These are phyloP conservation scores for Aeschynomene evenia DNA, from an alignment of 306 rosid species.

Conservation along the genomic window DNA sequence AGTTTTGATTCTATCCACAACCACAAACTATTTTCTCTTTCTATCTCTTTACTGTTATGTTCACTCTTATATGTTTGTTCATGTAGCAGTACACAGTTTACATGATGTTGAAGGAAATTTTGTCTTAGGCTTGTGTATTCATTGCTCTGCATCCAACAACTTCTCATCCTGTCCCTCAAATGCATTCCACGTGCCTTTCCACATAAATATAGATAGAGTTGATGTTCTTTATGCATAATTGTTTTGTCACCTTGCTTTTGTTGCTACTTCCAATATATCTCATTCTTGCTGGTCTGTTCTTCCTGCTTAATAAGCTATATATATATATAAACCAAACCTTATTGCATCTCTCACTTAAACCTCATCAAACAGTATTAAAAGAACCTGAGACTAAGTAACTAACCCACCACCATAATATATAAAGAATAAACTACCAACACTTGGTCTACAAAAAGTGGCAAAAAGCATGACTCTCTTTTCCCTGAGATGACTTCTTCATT, in stretches of 20 bases:
- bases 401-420: background rate
- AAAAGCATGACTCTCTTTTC: background rate
- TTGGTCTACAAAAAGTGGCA: background rate
- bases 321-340: no score
- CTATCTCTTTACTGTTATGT: no score
- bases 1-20: no score
- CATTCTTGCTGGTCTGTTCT: background rate
- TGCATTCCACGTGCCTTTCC: constrained; percentile 65
- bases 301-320: background rate
- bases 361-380: background rate
- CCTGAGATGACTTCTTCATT: background rate
- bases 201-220: constrained; percentile 23
- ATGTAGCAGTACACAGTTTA: no score
- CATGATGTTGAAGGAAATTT: background rate
- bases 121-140: constrained; percentile 26
- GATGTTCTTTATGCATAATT: background rate
- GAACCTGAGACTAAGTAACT: background rate
- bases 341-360: constrained; percentile 12
- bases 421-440: background rate
- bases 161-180: constrained; percentile 32
- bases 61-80: no score
- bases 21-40: no score
- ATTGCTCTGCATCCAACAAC: background rate
- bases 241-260: constrained; percentile 2
- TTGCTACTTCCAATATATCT: constrained; percentile 2